Evolutionary conservation across 2,329 filamentous ascomycete genomes (phyloP).

Genomic region (Alternaria triticina): DNA sequence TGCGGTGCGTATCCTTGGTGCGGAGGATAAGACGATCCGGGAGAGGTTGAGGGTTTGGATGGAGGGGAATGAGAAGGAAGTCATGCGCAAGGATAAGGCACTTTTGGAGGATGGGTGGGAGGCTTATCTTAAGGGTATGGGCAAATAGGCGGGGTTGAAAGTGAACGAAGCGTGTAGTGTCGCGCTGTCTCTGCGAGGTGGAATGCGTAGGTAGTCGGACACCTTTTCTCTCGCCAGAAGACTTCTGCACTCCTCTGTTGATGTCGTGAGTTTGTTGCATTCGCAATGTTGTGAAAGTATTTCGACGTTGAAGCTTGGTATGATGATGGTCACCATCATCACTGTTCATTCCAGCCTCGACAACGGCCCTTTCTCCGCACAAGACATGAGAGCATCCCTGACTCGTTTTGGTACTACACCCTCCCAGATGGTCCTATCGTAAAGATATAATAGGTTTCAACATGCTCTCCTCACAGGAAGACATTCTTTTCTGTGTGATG

Average conservation of each 20-base stretch:
- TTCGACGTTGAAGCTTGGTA: background rate
- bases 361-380: no score
- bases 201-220: background rate
- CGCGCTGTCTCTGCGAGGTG: background rate
- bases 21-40: slow-evolving; percentile 61
- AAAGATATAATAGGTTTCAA: no score
- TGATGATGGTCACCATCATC: background rate
- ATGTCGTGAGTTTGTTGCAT: background rate
- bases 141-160: slow-evolving; percentile 27
- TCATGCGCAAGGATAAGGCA: slow-evolving; percentile 66
- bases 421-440: no score
- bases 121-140: slow-evolving; percentile 57
- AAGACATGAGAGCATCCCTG: no score
- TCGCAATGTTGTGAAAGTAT: background rate
- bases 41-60: slow-evolving; percentile 67
- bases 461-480: no score
- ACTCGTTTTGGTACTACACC: no score
- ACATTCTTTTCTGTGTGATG: no score
- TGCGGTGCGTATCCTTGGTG: slow-evolving; percentile 53
- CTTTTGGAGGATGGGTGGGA: slow-evolving; percentile 64
- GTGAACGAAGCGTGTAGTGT: background rate
- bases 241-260: background rate
- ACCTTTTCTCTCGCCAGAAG: background rate
- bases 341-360: no score
- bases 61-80: slow-evolving; percentile 67